A percentile compares a stretch with the other conserved stretches of the same genome.
Conservation (phyloP, 306 rosid genomes). For the Cucurbita ficifolia region DNA sequence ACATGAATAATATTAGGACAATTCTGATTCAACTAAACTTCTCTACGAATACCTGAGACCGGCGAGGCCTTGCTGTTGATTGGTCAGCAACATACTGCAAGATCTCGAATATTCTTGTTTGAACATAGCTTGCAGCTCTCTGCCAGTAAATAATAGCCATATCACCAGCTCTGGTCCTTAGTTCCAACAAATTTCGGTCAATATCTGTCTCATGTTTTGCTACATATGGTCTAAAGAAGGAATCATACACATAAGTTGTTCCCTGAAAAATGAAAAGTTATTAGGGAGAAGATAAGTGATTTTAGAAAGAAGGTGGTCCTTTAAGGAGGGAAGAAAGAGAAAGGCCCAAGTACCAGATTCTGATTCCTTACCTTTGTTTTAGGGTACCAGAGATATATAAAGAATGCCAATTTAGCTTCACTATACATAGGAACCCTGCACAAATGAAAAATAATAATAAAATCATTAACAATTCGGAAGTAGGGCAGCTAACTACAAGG, state of each 20-base stretch:
- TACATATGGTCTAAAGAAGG: slow-evolving; percentile 82
- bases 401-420: slow-evolving; percentile 84
- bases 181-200: slow-evolving; percentile 69
- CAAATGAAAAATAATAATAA: slow-evolving; percentile 5
- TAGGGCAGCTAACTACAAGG: neutral
- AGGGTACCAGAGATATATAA: slow-evolving; percentile 82
- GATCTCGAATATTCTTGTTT: slow-evolving; percentile 67
- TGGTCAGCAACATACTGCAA: slow-evolving; percentile 83
- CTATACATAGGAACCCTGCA: slow-evolving; percentile 94
- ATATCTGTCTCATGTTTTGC: slow-evolving; percentile 76
- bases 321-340: neutral
- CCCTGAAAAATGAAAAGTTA: slow-evolving; percentile 36
- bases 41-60: slow-evolving; percentile 43
- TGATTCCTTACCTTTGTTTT: slow-evolving; percentile 52
- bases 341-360: neutral
- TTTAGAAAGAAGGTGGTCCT: neutral
- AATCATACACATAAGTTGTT: slow-evolving; percentile 73
- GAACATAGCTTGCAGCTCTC: slow-evolving; percentile 73
- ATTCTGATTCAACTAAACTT: neutral
- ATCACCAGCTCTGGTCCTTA: slow-evolving; percentile 81
- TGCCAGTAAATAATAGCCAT: slow-evolving; percentile 58
- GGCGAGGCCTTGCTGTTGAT: slow-evolving; percentile 56
- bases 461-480: neutral
- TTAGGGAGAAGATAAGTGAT: neutral
- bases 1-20: neutral